phyloP scores from a whole-genome alignment of 768 basidiomycete genomes.

The Lentinula boryana region DNA sequence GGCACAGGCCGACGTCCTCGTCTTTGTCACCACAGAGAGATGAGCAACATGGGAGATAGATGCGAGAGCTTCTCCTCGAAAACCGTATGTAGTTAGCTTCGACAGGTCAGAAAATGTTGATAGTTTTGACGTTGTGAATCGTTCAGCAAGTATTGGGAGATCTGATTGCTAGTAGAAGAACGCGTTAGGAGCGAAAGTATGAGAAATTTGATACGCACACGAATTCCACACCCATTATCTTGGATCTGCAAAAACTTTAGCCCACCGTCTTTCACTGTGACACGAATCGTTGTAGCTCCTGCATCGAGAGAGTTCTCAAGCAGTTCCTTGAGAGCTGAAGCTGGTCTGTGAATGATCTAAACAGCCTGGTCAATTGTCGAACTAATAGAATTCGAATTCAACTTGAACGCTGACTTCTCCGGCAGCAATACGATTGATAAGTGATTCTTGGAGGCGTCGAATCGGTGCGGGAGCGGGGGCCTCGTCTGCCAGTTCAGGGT shows the following conservation, averaged over 20 bases:
- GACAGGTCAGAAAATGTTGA: conserved; percentile 81
- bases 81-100: conserved; percentile 87
- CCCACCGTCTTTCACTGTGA: conserved; percentile 93
- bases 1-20: conserved; percentile 71
- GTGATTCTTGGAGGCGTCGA: conserved; percentile 67
- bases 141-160: conserved; percentile 84
- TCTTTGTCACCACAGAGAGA: conserved; percentile 88
- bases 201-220: conserved; percentile 39
- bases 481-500: neutral
- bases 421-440: conserved; percentile 91
- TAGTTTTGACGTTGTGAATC: conserved; percentile 95
- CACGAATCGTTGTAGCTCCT: conserved; percentile 75
- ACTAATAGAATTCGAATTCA: neutral
- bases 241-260: conserved; percentile 93
- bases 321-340: conserved; percentile 93
- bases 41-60: conserved; percentile 93
- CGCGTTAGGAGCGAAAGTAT: neutral
- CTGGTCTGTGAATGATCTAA: conserved; percentile 84
- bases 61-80: conserved; percentile 94
- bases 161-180: conserved; percentile 62
- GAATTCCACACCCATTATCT: conserved; percentile 94
- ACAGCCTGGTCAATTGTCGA: neutral
- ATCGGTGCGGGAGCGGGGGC: conserved; percentile 55
- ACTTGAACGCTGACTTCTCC: conserved; percentile 42
- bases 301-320: conserved; percentile 97